Conservation (phyloP, 2,329 filamentous ascomycete species). For the Colletotrichum cordylinicola region DNA sequence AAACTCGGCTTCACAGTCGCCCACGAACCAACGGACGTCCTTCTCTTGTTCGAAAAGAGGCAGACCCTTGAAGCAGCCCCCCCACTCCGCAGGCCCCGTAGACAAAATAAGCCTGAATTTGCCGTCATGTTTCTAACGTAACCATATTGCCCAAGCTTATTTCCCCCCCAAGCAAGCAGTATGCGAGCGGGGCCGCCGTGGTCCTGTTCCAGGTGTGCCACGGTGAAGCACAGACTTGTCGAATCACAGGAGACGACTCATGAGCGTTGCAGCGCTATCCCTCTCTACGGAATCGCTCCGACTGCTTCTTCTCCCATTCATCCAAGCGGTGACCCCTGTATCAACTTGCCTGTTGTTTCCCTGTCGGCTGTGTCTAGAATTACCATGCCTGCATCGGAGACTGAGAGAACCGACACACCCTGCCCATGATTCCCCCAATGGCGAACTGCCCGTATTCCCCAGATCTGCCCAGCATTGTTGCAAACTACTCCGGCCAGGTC, state of each 20-base stretch:
- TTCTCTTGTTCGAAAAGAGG: neutral
- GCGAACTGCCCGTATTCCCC: neutral
- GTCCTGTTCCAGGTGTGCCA: conserved; percentile 11
- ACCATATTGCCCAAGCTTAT: conserved; percentile 9
- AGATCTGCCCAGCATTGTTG: neutral
- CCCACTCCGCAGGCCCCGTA: neutral
- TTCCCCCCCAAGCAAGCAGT: neutral
- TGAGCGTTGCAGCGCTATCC: neutral
- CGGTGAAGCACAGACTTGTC: neutral
- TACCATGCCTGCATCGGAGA: neutral
- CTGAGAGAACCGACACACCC: neutral
- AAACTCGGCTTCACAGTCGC: neutral
- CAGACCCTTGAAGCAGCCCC: neutral
- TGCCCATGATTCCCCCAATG: neutral
- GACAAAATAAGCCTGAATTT: neutral
- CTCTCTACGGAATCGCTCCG: neutral
- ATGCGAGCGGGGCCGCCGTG: neutral
- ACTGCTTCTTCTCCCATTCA: neutral
- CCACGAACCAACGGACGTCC: neutral
- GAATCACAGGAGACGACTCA: neutral
- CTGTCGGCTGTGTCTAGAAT: neutral
- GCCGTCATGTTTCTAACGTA: neutral
- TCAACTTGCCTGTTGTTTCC: neutral
- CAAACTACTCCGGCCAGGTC: neutral
- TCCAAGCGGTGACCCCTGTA: conserved; percentile 2